Conservation (phyloP, 2,329 filamentous ascomycete species). For the Pseudonectria foliicola region DNA sequence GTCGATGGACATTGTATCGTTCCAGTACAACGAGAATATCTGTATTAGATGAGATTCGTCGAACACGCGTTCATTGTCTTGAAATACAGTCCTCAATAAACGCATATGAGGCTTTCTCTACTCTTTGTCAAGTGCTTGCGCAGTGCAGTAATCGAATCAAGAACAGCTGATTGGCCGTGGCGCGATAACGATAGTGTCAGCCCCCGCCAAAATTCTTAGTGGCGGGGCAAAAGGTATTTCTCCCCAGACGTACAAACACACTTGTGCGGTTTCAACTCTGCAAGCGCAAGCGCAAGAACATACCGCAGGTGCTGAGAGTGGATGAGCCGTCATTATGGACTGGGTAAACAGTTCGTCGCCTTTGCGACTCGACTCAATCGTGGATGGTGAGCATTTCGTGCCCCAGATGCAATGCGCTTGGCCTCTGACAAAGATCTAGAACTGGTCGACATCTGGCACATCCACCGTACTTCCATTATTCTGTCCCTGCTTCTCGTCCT, state of each 20-base stretch:
- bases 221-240: conserved; percentile 20
- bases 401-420: conserved; percentile 1
- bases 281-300: conserved; percentile 2
- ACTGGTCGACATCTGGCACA: conserved; percentile 39
- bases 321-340: conserved; percentile 14
- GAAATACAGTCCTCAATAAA: no score
- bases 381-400: conserved; percentile 15
- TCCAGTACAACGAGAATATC: no score
- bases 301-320: conserved; percentile 3
- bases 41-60: no score
- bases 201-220: conserved; percentile 16
- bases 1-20: no score
- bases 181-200: conserved; percentile 10
- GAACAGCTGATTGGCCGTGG: conserved; percentile 18
- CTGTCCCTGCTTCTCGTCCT: conserved; percentile 32
- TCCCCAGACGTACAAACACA: conserved; percentile 10
- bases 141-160: conserved; percentile 13
- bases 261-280: conserved; percentile 6
- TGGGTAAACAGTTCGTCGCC: conserved; percentile 19
- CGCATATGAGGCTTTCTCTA: no score
- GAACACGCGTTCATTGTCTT: no score
- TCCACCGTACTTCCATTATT: conserved; percentile 38
- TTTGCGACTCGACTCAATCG: conserved; percentile 17
- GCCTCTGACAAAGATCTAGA: conserved; percentile 20
- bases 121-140: no score